phyloP scores from a whole-genome alignment of 495 filamentous ascomycete genomes.

The Stereocaulon alpinum region DNA sequence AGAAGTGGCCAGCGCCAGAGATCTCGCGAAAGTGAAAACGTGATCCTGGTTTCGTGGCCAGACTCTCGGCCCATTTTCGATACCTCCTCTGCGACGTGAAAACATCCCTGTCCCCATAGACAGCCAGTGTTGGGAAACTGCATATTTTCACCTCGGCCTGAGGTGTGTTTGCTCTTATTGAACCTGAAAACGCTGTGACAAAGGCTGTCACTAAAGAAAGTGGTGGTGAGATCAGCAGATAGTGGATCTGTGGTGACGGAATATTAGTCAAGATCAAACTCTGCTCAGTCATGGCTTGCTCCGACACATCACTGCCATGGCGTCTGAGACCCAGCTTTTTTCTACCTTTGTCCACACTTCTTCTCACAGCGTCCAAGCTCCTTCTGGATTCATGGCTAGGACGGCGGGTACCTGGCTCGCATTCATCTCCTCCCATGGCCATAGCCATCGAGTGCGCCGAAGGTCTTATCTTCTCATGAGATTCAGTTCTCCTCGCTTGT shows the following conservation, averaged over 20 bases:
- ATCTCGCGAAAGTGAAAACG: slow-evolving; percentile 49
- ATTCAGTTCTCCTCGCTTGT: slow-evolving; percentile 13
- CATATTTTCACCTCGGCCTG: slow-evolving; percentile 36
- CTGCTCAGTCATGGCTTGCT: neutral
- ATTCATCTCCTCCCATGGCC: slow-evolving; percentile 21
- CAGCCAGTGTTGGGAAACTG: slow-evolving; percentile 50
- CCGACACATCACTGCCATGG: neutral
- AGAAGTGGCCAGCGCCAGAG: slow-evolving; percentile 71
- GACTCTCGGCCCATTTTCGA: slow-evolving; percentile 55
- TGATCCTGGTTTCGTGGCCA: slow-evolving; percentile 31
- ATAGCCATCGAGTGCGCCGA: slow-evolving; percentile 7
- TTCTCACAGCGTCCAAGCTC: slow-evolving; percentile 22
- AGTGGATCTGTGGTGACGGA: slow-evolving; percentile 38
- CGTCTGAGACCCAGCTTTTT: slow-evolving; percentile 3
- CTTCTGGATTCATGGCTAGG: slow-evolving; percentile 16
- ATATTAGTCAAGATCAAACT: slow-evolving; percentile 8
- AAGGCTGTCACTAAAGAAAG: slow-evolving; percentile 52
- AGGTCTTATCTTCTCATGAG: neutral
- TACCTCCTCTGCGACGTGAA: slow-evolving; percentile 65
- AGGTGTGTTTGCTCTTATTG: slow-evolving; percentile 24
- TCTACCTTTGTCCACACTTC: slow-evolving; percentile 18
- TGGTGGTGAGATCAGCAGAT: slow-evolving; percentile 74
- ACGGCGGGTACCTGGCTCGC: slow-evolving; percentile 7
- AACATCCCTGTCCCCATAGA: slow-evolving; percentile 71
- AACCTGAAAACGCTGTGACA: slow-evolving; percentile 42